These are phyloP conservation scores for Xylaria sp. DNA, from an alignment of 495 filamentous ascomycete species.

Conservation along the genomic window DNA sequence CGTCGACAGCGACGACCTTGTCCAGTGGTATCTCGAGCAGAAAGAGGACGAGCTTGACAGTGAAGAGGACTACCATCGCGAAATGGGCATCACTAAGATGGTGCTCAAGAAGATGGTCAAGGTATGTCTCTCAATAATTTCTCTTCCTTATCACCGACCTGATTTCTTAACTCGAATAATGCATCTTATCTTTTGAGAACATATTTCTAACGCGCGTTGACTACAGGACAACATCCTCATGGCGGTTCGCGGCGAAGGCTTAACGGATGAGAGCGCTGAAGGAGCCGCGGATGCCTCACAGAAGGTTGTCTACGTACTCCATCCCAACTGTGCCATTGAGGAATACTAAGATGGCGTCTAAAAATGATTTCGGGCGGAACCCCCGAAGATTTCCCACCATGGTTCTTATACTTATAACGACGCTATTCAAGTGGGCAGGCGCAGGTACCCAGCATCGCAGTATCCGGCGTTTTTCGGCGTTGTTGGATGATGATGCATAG, in stretches of 20 bases:
- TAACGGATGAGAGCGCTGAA: conserved; percentile 64
- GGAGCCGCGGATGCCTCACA: conserved; percentile 51
- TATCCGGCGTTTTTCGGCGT: conserved; percentile 12
- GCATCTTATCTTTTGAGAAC: background rate
- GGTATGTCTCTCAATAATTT: conserved; percentile 59
- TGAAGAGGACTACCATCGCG: conserved; percentile 79
- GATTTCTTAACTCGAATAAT: background rate
- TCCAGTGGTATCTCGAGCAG: conserved; percentile 94
- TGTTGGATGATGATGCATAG: background rate
- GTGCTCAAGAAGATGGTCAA: conserved; percentile 96
- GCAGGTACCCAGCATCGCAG: conserved; percentile 5
- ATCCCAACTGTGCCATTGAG: conserved; percentile 92
- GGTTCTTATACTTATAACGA: background rate
- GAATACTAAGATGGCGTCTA: conserved; percentile 36
- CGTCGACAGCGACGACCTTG: conserved; percentile 83
- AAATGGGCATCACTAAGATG: conserved; percentile 80
- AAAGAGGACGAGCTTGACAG: conserved; percentile 82
- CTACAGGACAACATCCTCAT: conserved; percentile 88
- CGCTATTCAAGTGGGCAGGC: background rate
- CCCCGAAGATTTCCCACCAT: background rate
- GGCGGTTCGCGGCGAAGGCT: conserved; percentile 84
- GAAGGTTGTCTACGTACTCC: conserved; percentile 84
- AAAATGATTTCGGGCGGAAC: background rate
- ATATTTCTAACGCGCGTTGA: conserved; percentile 1
- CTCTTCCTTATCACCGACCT: conserved; percentile 26